Base-by-base conservation (phyloP, 2,329 filamentous ascomycete species). In the Botrytis sinoallii region DNA sequence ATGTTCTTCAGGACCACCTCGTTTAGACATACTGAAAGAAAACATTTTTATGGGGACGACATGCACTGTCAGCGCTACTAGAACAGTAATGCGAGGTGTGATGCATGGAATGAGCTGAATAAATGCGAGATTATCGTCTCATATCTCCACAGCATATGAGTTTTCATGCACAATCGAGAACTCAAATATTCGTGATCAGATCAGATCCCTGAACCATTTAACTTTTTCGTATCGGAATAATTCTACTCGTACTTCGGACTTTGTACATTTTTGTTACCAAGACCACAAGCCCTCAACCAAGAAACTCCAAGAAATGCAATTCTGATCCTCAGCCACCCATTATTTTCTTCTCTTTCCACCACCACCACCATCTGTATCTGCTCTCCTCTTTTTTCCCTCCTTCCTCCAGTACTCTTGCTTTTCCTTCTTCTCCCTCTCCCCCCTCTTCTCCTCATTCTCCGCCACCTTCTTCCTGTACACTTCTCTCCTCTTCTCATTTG, bases 341-440 rank as follows among this genome's bases (percentile, higher is more conserved):
- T 38, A 71, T 32, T 78, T 75, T 29, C 79, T 75, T 70, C 80
- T 79, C 72, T 81, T 81, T 38, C 77, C 79, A 76, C 79, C 81
- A 59, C 86, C 88, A 74, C 83, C 84, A 44, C 84, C 86, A 70
- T 85, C 86, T 32, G 84, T 85, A 77, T 86, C 84, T 48, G 86
- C 86, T 82, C 88, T 90, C 78, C 91, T 86, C 85, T 93, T 93
- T 85, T 92, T 93, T 16, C 96, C 96, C 84, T 99, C 97, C 79
- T 90, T 91, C 79, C 90, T 87, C 96, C 96, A 99, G 81, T 90
- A 99, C 79, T 97, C 95, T 82, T 97, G 92, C 81, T 90, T 92
- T 85, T 99, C 95, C 79, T 90, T 90, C 89, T 95, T 97, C 86
- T 98, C 95, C 70, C 95, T 86, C 75, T 91, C 93, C 74, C 88